Evolutionary conservation across 2,329 filamentous ascomycete species (phyloP), one percentile per base, ranked within the genome.

Genomic region (Pseudohalonectria lignicola): DNA sequence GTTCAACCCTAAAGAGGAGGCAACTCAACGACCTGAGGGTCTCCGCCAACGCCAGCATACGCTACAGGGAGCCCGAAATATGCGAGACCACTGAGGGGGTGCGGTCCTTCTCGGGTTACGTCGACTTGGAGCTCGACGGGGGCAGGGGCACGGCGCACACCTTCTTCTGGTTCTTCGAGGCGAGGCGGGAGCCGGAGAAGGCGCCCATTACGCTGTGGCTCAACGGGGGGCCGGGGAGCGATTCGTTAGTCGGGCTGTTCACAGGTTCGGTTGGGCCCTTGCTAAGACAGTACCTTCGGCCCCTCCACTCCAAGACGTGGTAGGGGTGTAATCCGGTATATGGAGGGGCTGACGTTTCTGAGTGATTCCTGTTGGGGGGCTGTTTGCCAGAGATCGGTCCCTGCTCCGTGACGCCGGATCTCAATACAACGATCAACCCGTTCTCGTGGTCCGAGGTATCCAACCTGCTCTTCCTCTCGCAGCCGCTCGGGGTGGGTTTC

Each of bases 381-480:
- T 11, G 4, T 18, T 18, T 33, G 23, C 19, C 39, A 10, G 44
- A 47, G 11, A 45, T 41, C 13, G 48, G 48, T 0, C 49, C 49
- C 1, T 52, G 48, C 32, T 53, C 53, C 9, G 59, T 78, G 21
- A 66, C 69, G 31, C 54, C 58, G 31, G 66, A 73, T 28, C 67
- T 65, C 33, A 71, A 73, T 49, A 66, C 63, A 1, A 49, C 48
- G 15, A 42, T 61, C 18, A 79, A 79, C 42, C 70, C 71, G 0
- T 77, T 70, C 59, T 70, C 70, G 2, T 79, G 72, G 71, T 34
- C 38, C 28, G 38, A 41, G 23, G 33, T 29, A 17, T 69, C 67
- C 41, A 79, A 79, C 43, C 69, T 79, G 64, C 66, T 82, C 7
- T 81, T 76, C 53, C 75, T 82, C 43, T 77, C 82, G 49, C 71